These are phyloP conservation scores for Oemleria cerasiformis DNA, from an alignment of 306 rosid genomes.

Conservation along the genomic window DNA sequence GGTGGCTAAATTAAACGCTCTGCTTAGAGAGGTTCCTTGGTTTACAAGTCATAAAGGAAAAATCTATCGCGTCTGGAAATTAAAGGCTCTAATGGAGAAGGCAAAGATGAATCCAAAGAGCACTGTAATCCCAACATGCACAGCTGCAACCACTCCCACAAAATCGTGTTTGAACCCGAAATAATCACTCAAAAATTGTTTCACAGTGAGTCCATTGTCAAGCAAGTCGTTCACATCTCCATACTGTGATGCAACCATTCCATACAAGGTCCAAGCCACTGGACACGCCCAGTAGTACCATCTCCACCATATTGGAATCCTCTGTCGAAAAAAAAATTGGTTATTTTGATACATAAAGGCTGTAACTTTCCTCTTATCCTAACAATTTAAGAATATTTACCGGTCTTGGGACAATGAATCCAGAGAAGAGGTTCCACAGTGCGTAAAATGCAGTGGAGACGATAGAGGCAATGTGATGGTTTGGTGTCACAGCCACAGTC, in stretches of 20 bases:
- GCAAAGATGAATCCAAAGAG: conserved; percentile 41
- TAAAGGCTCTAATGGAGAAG: conserved; percentile 28
- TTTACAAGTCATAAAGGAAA: too few species aligned
- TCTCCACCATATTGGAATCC: conserved; percentile 80
- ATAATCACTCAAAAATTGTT: conserved; percentile 20
- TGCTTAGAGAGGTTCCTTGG: too few species aligned
- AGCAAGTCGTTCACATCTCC: conserved; percentile 27
- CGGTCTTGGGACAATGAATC: conserved; percentile 57
- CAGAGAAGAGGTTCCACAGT: conserved; percentile 79
- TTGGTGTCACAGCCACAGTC: conserved; percentile 76
- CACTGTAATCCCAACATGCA: conserved; percentile 21
- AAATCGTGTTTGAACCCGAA: conserved; percentile 42
- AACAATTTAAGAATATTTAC: conserved; percentile 38
- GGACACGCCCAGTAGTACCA: conserved; percentile 77
- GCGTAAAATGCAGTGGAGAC: conserved; percentile 62
- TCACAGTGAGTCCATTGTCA: conserved; percentile 21
- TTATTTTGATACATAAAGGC: not conserved
- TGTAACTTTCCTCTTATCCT: not conserved
- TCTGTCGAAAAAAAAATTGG: conserved; percentile 21
- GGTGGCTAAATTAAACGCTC: too few species aligned
- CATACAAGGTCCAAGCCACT: conserved; percentile 65
- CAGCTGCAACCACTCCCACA: conserved; percentile 33
- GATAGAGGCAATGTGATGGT: conserved; percentile 60
- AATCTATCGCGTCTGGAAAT: conserved; percentile 40
- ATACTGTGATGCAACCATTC: conserved; percentile 56